Conservation (phyloP, 768 basidiomycete genomes). For the Leccinum boreale region DNA sequence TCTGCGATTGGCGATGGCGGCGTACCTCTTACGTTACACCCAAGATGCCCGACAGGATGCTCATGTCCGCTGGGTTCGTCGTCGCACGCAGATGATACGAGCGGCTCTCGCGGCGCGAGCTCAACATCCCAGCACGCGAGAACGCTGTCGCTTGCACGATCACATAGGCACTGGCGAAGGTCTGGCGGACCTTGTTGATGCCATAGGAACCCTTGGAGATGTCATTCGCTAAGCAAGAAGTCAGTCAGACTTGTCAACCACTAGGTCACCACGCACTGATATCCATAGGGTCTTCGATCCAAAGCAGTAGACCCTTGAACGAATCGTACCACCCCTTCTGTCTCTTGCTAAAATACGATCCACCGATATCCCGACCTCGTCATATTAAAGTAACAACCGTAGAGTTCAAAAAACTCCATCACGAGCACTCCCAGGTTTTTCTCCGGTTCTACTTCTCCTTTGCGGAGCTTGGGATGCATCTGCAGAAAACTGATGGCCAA, state of each 20-base stretch:
- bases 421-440: slow-evolving; percentile 89
- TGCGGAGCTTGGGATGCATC: slow-evolving; percentile 93
- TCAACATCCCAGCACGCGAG: slow-evolving; percentile 58
- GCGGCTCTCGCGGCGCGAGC: slow-evolving; percentile 50
- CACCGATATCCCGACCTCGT: slow-evolving; percentile 86
- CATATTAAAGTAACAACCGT: slow-evolving; percentile 92
- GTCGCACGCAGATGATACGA: slow-evolving; percentile 42
- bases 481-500: slow-evolving; percentile 92
- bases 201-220: slow-evolving; percentile 87
- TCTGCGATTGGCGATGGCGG: background rate
- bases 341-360: slow-evolving; percentile 83
- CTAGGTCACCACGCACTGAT: slow-evolving; percentile 52
- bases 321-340: slow-evolving; percentile 78
- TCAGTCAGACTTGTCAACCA: background rate
- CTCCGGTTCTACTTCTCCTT: slow-evolving; percentile 82
- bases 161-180: slow-evolving; percentile 76
- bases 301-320: slow-evolving; percentile 55
- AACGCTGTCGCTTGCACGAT: slow-evolving; percentile 78
- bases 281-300: slow-evolving; percentile 94
- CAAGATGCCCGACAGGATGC: slow-evolving; percentile 76
- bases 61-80: slow-evolving; percentile 60
- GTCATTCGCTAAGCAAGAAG: slow-evolving; percentile 68
- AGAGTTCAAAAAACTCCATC: slow-evolving; percentile 96
- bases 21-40: slow-evolving; percentile 81
- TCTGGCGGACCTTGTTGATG: slow-evolving; percentile 75